phyloP scores from a whole-genome alignment of 2,329 filamentous ascomycete species.

The Emydomyces testavorans region DNA sequence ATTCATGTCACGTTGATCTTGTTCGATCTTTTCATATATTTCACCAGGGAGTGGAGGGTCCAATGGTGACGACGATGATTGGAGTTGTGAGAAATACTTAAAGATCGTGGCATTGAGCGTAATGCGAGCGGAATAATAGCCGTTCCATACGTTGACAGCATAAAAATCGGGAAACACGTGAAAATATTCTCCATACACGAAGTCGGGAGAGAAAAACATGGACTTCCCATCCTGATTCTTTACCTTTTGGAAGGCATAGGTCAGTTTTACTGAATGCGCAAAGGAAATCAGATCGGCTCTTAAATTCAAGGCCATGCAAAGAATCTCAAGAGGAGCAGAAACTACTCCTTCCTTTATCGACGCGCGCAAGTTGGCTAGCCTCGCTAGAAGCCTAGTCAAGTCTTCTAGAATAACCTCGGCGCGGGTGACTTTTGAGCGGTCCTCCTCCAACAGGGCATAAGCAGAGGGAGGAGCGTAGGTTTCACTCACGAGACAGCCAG shows the following conservation, averaged over 20 bases:
- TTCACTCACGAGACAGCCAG: slow-evolving; percentile 10
- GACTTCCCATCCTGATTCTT: background rate
- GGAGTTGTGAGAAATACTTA: slow-evolving; percentile 22
- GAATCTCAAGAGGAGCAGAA: slow-evolving; percentile 22
- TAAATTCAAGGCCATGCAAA: slow-evolving; percentile 25
- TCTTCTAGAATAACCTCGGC: slow-evolving; percentile 23
- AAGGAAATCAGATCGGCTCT: slow-evolving; percentile 28
- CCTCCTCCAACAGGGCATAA: background rate
- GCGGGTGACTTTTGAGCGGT: background rate
- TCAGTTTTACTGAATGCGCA: slow-evolving; percentile 22
- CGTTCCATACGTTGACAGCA: slow-evolving; percentile 46
- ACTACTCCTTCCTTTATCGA: slow-evolving; percentile 23
- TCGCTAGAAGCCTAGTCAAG: slow-evolving; percentile 23
- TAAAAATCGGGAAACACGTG: slow-evolving; percentile 47
- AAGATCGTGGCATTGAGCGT: slow-evolving; percentile 42
- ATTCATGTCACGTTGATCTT: slow-evolving; percentile 22
- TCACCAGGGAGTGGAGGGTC: slow-evolving; percentile 11
- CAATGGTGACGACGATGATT: background rate
- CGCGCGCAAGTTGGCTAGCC: slow-evolving; percentile 26
- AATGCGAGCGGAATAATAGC: slow-evolving; percentile 50
- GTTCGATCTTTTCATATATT: slow-evolving; percentile 24
- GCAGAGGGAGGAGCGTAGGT: slow-evolving; percentile 3
- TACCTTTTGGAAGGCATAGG: slow-evolving; percentile 20
- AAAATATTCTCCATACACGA: slow-evolving; percentile 40
- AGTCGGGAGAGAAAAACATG: slow-evolving; percentile 3